A percentile compares a stretch with the other conserved stretches of the same genome.
These are phyloP conservation scores for Saksenaea vasiformis DNA, from an alignment of 371 early-diverging fungal genomes.

Conservation along the genomic window DNA sequence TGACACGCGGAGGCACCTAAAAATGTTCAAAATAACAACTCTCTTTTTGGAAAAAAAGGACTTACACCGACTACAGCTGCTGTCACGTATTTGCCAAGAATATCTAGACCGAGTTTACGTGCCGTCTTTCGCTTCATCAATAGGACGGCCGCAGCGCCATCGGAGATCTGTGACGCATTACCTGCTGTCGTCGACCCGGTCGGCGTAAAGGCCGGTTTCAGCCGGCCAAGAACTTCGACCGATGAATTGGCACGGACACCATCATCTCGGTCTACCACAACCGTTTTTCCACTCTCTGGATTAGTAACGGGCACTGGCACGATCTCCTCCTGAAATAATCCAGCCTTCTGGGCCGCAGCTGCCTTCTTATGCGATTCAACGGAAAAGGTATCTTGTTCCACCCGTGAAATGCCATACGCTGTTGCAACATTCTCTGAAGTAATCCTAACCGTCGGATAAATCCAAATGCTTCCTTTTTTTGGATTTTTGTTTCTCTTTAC, in stretches of 20 bases:
- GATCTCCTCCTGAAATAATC: slow-evolving; percentile 92
- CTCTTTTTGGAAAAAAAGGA: not conserved
- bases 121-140: slow-evolving; percentile 94
- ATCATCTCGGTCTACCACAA: slow-evolving; percentile 82
- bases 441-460: slow-evolving; percentile 41
- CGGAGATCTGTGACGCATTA: slow-evolving; percentile 97
- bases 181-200: slow-evolving; percentile 95
- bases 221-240: slow-evolving; percentile 76
- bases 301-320: slow-evolving; percentile 83
- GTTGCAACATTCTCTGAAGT: slow-evolving; percentile 96
- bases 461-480: not conserved
- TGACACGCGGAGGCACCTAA: slow-evolving; percentile 81
- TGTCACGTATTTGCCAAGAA: slow-evolving; percentile 88
- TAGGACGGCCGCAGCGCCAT: slow-evolving; percentile 97
- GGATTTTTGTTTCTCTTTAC: slow-evolving; percentile 31
- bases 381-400: slow-evolving; percentile 89
- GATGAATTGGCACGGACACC: slow-evolving; percentile 88
- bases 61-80: slow-evolving; percentile 87
- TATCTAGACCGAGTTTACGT: slow-evolving; percentile 79
- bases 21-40: not conserved
- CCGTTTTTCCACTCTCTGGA: slow-evolving; percentile 66
- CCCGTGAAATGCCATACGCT: slow-evolving; percentile 81
- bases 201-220: slow-evolving; percentile 89
- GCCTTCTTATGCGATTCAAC: slow-evolving; percentile 81
- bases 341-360: slow-evolving; percentile 84